Conservation (phyloP, 176 grass and related monocot genomes). For the Miscanthus lutarioriparius region DNA sequence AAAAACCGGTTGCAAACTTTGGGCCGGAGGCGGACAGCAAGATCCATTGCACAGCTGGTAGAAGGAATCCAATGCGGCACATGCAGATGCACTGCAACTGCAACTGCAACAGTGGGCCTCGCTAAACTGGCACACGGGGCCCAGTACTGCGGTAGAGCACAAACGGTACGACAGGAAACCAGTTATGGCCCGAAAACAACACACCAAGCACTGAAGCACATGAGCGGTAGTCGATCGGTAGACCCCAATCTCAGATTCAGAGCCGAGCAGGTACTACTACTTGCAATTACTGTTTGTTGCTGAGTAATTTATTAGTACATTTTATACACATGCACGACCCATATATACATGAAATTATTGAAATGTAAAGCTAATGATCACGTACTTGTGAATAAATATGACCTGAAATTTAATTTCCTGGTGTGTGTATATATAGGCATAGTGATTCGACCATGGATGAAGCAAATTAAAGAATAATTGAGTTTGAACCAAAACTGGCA, state of each 20-base stretch:
- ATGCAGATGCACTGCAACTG: neutral
- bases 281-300: neutral
- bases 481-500: slow-evolving; percentile 31
- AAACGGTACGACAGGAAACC: slow-evolving; percentile 8
- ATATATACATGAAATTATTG: neutral
- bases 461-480: neutral
- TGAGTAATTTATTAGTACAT: too few species aligned
- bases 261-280: neutral
- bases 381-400: too few species aligned
- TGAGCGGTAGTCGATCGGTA: neutral
- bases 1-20: neutral
- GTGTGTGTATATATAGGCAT: neutral
- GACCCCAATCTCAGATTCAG: too few species aligned
- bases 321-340: too few species aligned
- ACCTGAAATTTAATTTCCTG: neutral
- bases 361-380: neutral
- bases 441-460: neutral
- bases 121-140: slow-evolving; percentile 1
- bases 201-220: neutral
- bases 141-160: neutral
- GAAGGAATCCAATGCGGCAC: slow-evolving; percentile 21
- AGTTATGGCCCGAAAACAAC: neutral
- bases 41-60: neutral
- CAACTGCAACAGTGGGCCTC: slow-evolving; percentile 1
- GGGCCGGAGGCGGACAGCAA: slow-evolving; percentile 7